These are phyloP conservation scores for Pueraria montana DNA, from an alignment of 306 rosid genomes.

Conservation along the genomic window DNA sequence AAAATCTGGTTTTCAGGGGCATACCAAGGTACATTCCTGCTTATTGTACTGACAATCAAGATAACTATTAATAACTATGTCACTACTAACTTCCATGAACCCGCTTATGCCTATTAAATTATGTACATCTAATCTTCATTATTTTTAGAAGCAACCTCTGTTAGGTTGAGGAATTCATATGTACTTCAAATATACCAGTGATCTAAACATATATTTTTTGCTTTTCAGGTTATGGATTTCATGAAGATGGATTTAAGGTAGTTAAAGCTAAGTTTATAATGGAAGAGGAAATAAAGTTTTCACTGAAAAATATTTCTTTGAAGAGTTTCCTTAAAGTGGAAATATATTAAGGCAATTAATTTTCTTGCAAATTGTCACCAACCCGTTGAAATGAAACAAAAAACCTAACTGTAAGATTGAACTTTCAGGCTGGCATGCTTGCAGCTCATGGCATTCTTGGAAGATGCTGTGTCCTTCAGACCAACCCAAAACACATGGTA, in stretches of 20 bases:
- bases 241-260: slow-evolving; percentile 97
- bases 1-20: slow-evolving; percentile 95
- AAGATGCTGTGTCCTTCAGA: slow-evolving; percentile 57
- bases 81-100: slow-evolving; percentile 3
- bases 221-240: slow-evolving; percentile 92
- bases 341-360: neutral
- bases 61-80: neutral
- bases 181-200: neutral
- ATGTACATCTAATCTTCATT: slow-evolving; percentile 4
- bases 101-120: slow-evolving; percentile 2
- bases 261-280: slow-evolving; percentile 23
- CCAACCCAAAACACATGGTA: slow-evolving; percentile 89
- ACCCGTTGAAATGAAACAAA: slow-evolving; percentile 7
- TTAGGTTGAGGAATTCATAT: slow-evolving; percentile 8
- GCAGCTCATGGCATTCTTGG: slow-evolving; percentile 83
- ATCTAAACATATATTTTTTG: slow-evolving; percentile 27
- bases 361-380: slow-evolving; percentile 30
- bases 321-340: neutral
- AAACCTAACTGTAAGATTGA: slow-evolving; percentile 36
- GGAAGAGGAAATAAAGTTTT: slow-evolving; percentile 8
- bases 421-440: slow-evolving; percentile 82
- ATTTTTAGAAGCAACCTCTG: neutral
- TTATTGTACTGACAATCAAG: slow-evolving; percentile 19
- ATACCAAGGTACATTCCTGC: slow-evolving; percentile 72
- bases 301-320: neutral